phyloP scores from a whole-genome alignment of 345 rosid genomes.

The Triadica sebifera region DNA sequence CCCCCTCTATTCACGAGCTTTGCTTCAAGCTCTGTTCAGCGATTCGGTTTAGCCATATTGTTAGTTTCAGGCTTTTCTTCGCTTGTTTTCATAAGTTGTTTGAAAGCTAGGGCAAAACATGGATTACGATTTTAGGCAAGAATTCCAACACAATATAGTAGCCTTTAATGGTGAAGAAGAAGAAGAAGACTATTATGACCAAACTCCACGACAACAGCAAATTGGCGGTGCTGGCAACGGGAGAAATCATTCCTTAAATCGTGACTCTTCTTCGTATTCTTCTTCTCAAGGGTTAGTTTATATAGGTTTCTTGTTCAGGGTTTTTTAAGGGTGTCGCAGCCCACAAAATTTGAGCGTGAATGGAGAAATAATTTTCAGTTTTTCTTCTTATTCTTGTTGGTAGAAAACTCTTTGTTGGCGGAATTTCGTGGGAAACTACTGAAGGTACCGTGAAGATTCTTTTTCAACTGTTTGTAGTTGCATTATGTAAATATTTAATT shows the following conservation, averaged over 20 bases:
- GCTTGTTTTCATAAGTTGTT: not conserved
- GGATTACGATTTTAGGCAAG: constrained; percentile 21
- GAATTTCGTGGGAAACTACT: constrained; percentile 34
- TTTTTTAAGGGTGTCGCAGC: not conserved
- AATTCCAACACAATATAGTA: constrained; percentile 7
- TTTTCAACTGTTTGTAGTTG: not conserved
- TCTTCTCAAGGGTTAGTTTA: constrained; percentile 32
- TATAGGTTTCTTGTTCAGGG: constrained; percentile 2
- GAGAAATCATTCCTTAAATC: constrained; percentile 4
- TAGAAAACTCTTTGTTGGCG: constrained; percentile 39
- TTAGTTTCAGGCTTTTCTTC: not conserved
- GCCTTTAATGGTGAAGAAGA: constrained; percentile 13
- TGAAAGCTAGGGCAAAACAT: constrained; percentile 7
- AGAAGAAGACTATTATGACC: not conserved
- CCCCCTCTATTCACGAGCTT: not conserved
- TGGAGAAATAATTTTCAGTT: constrained; percentile 14
- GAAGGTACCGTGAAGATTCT: constrained; percentile 18
- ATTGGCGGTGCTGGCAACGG: constrained; percentile 4
- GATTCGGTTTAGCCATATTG: not conserved
- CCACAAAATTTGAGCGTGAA: not conserved
- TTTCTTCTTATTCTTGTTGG: constrained; percentile 16
- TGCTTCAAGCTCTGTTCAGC: not conserved
- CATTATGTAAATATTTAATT: not conserved
- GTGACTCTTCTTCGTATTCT: constrained; percentile 16
- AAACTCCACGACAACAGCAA: constrained; percentile 1